Evolutionary conservation across 768 basidiomycete genomes (phyloP).

Genomic region (Nidularia pulvinata): DNA sequence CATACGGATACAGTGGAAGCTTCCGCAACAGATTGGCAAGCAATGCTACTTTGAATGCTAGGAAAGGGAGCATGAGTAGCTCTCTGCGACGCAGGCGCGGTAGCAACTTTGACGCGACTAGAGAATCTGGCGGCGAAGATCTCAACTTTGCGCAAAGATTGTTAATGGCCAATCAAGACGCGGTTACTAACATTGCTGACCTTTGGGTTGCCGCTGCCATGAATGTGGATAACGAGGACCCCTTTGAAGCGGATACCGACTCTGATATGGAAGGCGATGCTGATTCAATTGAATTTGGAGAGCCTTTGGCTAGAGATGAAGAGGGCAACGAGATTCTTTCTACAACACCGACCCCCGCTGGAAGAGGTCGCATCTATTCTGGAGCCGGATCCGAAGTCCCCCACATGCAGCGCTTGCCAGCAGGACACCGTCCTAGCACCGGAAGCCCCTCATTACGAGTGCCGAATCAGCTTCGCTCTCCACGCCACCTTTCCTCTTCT

Average conservation of each 20-base stretch:
- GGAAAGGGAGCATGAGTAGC: constrained; percentile 57
- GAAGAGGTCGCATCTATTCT: background rate
- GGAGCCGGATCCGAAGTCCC: background rate
- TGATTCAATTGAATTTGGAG: constrained; percentile 11
- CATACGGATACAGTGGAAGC: constrained; percentile 71
- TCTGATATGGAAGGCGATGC: constrained; percentile 28
- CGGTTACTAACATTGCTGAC: constrained; percentile 93
- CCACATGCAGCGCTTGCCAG: too few relatives aligned
- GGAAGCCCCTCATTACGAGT: background rate
- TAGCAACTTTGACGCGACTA: constrained; percentile 43
- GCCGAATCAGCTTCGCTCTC: constrained; percentile 1
- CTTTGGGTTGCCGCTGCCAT: constrained; percentile 98
- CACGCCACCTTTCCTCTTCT: constrained; percentile 13
- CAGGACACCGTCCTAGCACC: too few relatives aligned
- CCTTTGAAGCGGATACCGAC: constrained; percentile 61
- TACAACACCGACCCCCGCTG: background rate
- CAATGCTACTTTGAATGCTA: constrained; percentile 36
- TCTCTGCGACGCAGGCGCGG: constrained; percentile 51
- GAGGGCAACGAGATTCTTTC: background rate
- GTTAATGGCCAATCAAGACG: constrained; percentile 92
- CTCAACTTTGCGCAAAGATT: constrained; percentile 89
- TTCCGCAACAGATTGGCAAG: constrained; percentile 58
- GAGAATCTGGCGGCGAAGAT: constrained; percentile 43
- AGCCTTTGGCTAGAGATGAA: background rate
- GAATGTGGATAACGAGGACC: constrained; percentile 90